phyloP scores from a whole-genome alignment of 148 eudicot species.

The Euryodendron excelsum region DNA sequence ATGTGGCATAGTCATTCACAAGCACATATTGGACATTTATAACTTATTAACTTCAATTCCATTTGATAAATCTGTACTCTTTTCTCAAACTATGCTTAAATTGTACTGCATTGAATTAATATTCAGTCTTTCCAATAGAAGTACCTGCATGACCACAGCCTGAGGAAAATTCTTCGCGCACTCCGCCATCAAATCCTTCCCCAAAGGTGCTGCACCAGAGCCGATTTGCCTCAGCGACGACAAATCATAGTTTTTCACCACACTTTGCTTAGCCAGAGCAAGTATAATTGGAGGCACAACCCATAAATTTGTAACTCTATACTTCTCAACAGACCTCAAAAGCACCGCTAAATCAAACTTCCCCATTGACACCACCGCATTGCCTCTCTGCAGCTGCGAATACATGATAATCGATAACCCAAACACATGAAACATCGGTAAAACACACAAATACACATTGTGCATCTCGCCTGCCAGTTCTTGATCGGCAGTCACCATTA shows the following conservation, averaged over 20 bases:
- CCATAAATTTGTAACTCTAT: conserved; percentile 61
- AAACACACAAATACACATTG: conserved; percentile 47
- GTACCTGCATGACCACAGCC: conserved; percentile 51
- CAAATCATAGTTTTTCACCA: conserved; percentile 58
- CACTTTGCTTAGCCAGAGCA: conserved; percentile 59
- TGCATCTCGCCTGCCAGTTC: conserved; percentile 48
- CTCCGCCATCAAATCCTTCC: conserved; percentile 71
- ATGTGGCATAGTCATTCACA: no score
- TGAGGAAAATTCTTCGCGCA: conserved; percentile 57
- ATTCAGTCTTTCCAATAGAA: background rate
- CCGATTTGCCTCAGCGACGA: conserved; percentile 65
- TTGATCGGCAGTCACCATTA: conserved; percentile 53
- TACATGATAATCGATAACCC: conserved; percentile 54
- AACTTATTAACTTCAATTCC: no score
- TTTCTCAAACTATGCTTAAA: no score
- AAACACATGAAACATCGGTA: conserved; percentile 88
- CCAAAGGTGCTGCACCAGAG: conserved; percentile 83
- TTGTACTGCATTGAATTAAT: no score
- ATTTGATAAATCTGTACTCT: no score
- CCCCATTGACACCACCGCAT: conserved; percentile 45
- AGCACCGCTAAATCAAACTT: conserved; percentile 60
- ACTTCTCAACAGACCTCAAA: conserved; percentile 60
- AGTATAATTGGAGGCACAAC: conserved; percentile 73
- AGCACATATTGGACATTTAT: no score
- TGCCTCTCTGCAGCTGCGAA: conserved; percentile 61